These are phyloP conservation scores for Scytalidium lignicola DNA, from an alignment of 2,329 filamentous ascomycete species.

Conservation along the genomic window DNA sequence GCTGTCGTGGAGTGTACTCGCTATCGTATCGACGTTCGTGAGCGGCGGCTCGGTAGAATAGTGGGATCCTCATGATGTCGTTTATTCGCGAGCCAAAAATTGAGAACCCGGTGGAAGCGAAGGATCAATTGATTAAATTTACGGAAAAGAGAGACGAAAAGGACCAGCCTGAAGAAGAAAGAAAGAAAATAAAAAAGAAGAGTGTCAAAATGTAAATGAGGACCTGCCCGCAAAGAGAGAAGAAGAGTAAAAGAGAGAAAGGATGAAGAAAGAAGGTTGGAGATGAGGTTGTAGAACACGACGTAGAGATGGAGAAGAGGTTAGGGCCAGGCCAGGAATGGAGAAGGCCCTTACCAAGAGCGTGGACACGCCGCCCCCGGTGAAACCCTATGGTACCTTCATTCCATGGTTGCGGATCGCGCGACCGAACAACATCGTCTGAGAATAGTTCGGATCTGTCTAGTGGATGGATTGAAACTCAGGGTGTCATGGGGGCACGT, in stretches of 20 bases:
- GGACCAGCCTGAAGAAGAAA: neutral
- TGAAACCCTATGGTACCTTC: no score
- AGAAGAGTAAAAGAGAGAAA: neutral
- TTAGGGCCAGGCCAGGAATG: no score
- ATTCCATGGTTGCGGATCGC: no score
- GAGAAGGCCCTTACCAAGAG: no score
- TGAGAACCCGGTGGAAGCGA: neutral
- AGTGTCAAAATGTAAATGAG: neutral
- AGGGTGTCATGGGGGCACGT: no score
- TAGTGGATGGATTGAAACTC: no score
- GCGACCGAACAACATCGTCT: no score
- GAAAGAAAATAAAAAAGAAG: neutral
- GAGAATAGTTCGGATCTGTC: no score
- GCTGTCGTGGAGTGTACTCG: neutral
- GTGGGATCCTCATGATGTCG: neutral
- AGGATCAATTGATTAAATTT: neutral
- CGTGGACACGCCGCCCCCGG: no score
- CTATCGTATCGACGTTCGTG: neutral
- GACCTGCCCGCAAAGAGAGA: neutral
- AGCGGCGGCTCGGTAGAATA: neutral
- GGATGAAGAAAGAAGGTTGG: neutral
- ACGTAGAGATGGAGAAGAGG: no score
- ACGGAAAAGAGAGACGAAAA: neutral
- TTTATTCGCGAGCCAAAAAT: neutral
- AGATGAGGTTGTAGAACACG: no score